Conservation (phyloP, 192 early-diverging fungal genomes). For the Polychytrium aggregatum region DNA sequence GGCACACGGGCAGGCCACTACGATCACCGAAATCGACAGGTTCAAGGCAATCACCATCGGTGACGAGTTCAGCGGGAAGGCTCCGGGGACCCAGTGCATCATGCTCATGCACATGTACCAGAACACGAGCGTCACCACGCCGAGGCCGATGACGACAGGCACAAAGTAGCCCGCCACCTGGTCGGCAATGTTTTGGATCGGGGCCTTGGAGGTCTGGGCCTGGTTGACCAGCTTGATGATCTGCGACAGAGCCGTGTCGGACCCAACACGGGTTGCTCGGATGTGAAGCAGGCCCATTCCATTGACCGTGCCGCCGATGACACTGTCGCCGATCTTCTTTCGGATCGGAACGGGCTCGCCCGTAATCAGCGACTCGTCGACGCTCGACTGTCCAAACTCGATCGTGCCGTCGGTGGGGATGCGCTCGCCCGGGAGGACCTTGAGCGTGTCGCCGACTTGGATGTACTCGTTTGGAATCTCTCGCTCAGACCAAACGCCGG, state of each 20-base stretch:
- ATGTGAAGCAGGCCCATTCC: conserved; percentile 75
- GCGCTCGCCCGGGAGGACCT: conserved; percentile 85
- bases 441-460: conserved; percentile 72
- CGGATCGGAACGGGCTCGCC: conserved; percentile 76
- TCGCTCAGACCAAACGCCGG: conserved; percentile 37
- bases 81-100: conserved; percentile 7
- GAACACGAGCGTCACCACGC: conserved; percentile 56
- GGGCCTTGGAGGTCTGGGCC: conserved; percentile 89
- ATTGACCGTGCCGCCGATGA: conserved; percentile 96
- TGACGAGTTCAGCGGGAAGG: conserved; percentile 14
- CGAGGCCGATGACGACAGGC: conserved; percentile 66
- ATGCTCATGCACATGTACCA: conserved; percentile 40
- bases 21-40: conserved; percentile 86
- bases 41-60: conserved; percentile 66
- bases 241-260: conserved; percentile 82
- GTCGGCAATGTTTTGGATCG: conserved; percentile 90
- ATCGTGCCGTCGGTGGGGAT: conserved; percentile 84
- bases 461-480: conserved; percentile 78
- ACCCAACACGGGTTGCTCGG: conserved; percentile 73
- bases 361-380: conserved; percentile 95
- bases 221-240: conserved; percentile 89
- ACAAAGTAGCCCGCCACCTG: conserved; percentile 85
- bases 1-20: conserved; percentile 96
- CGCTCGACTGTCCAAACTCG: conserved; percentile 46
- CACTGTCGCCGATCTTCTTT: conserved; percentile 48